Percentiles rank a stretch among this genome's conserved stretches.
phyloP scores from a whole-genome alignment of 2,329 filamentous ascomycete species.

The Zarea fungicola region DNA sequence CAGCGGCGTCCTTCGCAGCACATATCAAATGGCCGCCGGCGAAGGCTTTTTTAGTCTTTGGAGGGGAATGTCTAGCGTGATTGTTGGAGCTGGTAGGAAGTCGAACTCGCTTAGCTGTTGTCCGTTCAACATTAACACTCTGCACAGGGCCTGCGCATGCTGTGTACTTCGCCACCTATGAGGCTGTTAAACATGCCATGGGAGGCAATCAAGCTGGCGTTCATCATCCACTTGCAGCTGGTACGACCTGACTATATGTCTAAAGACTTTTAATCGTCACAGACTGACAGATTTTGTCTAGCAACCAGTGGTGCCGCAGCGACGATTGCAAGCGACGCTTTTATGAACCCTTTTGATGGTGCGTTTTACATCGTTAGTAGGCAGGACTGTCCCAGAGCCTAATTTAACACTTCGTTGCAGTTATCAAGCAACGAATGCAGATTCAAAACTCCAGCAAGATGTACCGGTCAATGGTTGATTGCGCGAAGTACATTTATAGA shows the following conservation, averaged over 20 bases:
- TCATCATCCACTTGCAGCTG: slow-evolving; percentile 89
- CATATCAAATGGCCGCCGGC: slow-evolving; percentile 82
- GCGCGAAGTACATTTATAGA: slow-evolving; percentile 80
- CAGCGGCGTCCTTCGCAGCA: slow-evolving; percentile 85
- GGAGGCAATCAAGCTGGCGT: slow-evolving; percentile 83
- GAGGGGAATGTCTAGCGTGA: slow-evolving; percentile 94
- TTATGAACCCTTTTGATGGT: slow-evolving; percentile 99
- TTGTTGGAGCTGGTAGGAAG: slow-evolving; percentile 83
- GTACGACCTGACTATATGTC: slow-evolving; percentile 41
- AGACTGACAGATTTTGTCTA: slow-evolving; percentile 31
- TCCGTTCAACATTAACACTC: slow-evolving; percentile 17
- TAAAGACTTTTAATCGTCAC: background rate
- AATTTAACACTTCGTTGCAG: slow-evolving; percentile 40
- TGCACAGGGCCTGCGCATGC: slow-evolving; percentile 85
- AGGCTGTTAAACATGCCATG: slow-evolving; percentile 92
- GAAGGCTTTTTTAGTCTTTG: slow-evolving; percentile 91
- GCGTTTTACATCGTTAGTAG: slow-evolving; percentile 28
- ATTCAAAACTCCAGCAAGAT: slow-evolving; percentile 84
- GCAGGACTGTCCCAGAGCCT: background rate
- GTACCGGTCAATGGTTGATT: slow-evolving; percentile 82
- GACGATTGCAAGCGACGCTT: slow-evolving; percentile 92
- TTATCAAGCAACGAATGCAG: slow-evolving; percentile 99
- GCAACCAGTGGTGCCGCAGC: slow-evolving; percentile 90
- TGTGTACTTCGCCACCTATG: slow-evolving; percentile 97
- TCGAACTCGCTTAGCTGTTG: background rate